These are phyloP conservation scores for Diutina mesorugosa DNA, from an alignment of 1,139 yeast genomes.

Conservation along the genomic window DNA sequence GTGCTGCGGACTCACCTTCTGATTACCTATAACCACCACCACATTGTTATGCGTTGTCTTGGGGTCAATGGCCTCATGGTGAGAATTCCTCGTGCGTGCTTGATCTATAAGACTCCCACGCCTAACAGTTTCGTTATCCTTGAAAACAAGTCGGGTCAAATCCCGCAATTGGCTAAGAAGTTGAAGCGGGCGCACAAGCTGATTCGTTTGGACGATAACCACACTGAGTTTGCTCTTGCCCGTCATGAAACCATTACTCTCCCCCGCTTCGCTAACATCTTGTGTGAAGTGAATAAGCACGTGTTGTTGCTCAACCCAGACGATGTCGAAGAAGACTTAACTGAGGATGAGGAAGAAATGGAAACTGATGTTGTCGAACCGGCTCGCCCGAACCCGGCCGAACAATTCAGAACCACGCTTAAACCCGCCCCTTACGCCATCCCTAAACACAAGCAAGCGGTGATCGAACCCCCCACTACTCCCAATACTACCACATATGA, in stretches of 20 bases:
- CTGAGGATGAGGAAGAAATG: slow-evolving; percentile 22
- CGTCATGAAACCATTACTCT: slow-evolving; percentile 41
- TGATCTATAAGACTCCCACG: slow-evolving; percentile 13
- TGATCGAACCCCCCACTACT: not conserved
- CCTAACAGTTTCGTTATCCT: slow-evolving; percentile 19
- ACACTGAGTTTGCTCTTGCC: slow-evolving; percentile 45
- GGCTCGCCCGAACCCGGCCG: not conserved
- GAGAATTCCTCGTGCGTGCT: slow-evolving; percentile 39
- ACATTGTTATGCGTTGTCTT: slow-evolving; percentile 36
- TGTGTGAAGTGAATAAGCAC: slow-evolving; percentile 52
- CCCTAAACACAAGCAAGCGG: not conserved
- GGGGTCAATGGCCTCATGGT: slow-evolving; percentile 65
- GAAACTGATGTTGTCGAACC: not conserved
- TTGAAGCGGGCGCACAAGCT: slow-evolving; percentile 13
- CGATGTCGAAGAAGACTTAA: slow-evolving; percentile 28
- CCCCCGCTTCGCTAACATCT: slow-evolving; percentile 42
- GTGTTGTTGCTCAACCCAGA: slow-evolving; percentile 40
- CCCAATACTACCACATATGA: not conserved
- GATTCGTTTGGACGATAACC: slow-evolving; percentile 27
- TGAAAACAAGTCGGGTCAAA: slow-evolving; percentile 12
- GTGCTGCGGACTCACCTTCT: slow-evolving; percentile 59
- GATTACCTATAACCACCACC: slow-evolving; percentile 13
- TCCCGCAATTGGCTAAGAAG: not conserved
- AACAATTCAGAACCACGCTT: not conserved
- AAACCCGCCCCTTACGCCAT: not conserved